Conservation (phyloP, 129 eudicot species). For the Oenanthe sinensis region DNA sequence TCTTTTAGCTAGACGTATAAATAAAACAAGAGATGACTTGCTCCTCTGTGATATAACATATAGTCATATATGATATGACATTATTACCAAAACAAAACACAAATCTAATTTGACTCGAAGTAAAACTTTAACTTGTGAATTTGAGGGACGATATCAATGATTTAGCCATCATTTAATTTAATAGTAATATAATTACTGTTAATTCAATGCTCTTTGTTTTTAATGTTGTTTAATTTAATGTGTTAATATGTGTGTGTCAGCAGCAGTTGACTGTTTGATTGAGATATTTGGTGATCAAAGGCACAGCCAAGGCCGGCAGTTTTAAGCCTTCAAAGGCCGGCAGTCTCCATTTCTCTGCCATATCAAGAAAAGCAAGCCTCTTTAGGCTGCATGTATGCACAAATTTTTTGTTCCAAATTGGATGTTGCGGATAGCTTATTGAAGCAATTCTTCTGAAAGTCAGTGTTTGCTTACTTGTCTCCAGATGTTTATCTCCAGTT, state of each 20-base stretch:
- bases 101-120: neutral
- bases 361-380: neutral
- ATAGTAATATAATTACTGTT: neutral
- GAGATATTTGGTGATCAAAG: slow-evolving; percentile 11
- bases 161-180: neutral
- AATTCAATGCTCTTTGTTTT: neutral
- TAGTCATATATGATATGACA: too few relatives aligned
- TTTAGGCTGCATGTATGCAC: neutral
- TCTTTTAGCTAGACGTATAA: neutral
- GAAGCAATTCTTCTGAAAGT: neutral
- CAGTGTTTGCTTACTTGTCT: neutral
- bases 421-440: neutral
- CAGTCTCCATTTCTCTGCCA: neutral
- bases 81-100: neutral
- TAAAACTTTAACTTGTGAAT: neutral
- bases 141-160: slow-evolving; percentile 4
- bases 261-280: slow-evolving; percentile 16
- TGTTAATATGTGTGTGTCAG: neutral
- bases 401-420: neutral
- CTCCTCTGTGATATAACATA: neutral
- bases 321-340: slow-evolving; percentile 15
- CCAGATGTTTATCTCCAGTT: neutral
- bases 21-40: neutral
- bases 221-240: neutral
- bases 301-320: slow-evolving; percentile 25